Evolutionary conservation across 1,284 basidiomycete species (phyloP).

Genomic region (Entoloma clypeatum): DNA sequence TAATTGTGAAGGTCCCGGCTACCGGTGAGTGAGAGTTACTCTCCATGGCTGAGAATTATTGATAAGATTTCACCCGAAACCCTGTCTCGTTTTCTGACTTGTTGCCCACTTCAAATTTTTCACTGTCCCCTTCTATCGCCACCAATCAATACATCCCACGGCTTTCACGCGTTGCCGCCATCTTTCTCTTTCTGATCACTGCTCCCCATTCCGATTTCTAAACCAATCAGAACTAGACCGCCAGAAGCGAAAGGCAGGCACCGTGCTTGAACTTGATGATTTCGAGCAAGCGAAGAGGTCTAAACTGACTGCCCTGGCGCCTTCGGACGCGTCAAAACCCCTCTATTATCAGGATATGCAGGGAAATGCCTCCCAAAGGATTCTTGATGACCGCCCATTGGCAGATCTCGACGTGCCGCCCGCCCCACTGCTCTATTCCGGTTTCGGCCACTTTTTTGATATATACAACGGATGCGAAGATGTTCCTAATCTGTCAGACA

Average conservation of each 20-base stretch:
- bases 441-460: conserved; percentile 12
- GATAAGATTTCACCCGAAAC: conserved; percentile 1
- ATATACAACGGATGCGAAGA: conserved; percentile 8
- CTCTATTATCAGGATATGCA: conserved; percentile 6
- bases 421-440: conserved; percentile 12
- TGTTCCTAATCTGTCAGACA: conserved; percentile 6
- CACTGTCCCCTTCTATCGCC: neutral
- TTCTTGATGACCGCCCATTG: conserved; percentile 12
- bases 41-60: conserved; percentile 6
- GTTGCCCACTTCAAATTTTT: neutral
- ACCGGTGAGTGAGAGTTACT: conserved; percentile 8
- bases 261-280: conserved; percentile 6
- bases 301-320: conserved; percentile 6
- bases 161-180: too few relatives aligned
- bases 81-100: neutral
- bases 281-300: conserved; percentile 9
- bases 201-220: conserved; percentile 1
- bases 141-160: neutral
- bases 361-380: conserved; percentile 11
- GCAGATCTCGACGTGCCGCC: conserved; percentile 11
- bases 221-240: conserved; percentile 4
- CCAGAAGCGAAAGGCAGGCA: conserved; percentile 8
- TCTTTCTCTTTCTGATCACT: too few relatives aligned
- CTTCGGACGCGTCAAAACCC: conserved; percentile 7
- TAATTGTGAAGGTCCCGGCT: conserved; percentile 9